Base-by-base conservation (phyloP, 352 stramenopile genomes). In the Peronospora farinosa region DNA sequence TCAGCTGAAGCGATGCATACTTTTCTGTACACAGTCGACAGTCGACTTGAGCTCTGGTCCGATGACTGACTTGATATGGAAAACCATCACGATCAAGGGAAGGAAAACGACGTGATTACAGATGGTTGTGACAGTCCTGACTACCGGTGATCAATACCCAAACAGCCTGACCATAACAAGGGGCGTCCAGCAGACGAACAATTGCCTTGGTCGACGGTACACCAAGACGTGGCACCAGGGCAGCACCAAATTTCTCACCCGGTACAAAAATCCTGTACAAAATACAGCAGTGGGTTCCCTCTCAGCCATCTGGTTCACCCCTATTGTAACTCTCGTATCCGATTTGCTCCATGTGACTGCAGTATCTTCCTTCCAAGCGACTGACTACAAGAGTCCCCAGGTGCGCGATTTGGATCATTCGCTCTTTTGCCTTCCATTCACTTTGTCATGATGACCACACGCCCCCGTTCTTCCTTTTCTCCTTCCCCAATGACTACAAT, bases 291-390 rank as follows among this genome's bases (percentile, higher is more conserved):
- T 23, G 23, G 40, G 27, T 42, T 42, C 25, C n/a, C 12, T 12
- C 16, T 38, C 15, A 16, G 37, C 41, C 41, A 38, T 47, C 41
- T 54, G 60, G 36, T 58, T 66, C 46, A 57, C 57, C 48, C 52
- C 50, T 42, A 15, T 27, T 47, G 52, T 54, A 62, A 40, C 52
- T 31, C 62, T 65, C 57, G 40, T 30, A 39, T 45, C 46, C 35
- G 57, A 65, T 65, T 51, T 52, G 46, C 9, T 28, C 15, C 33
- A 40, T 46, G 42, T 57, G 52, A 32, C 28, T 32, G 39, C 39
- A 43, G 47, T 52, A 64, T 64, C 60, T 61, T 54, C 40, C 46
- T 23, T 27, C 23, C 25, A 5, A 23, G 41, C 51, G 30, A 39
- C 42, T 40, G 30, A 40, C 35, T 40, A 6, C 12, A 15, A 21